Percentiles rank a stretch among this genome's conserved stretches.
Evolutionary conservation across 441 rosid species (phyloP).

Genomic region (Syzygium syzygioides): DNA sequence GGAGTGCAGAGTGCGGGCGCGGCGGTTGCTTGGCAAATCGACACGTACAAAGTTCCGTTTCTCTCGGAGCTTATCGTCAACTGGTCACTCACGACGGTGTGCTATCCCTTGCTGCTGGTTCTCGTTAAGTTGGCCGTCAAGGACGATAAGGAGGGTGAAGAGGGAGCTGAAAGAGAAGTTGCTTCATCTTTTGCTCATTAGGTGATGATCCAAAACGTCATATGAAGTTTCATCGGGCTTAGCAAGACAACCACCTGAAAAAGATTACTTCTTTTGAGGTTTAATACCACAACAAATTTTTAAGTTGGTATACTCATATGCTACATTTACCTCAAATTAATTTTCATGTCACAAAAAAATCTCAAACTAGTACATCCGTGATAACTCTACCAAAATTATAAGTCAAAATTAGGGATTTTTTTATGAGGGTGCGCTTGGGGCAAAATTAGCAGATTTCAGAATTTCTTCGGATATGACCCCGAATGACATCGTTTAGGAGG

Average conservation of each 20-base stretch:
- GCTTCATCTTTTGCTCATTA: background rate
- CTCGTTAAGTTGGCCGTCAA: conserved; percentile 41
- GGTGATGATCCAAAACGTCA: background rate
- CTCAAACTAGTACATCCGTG: background rate
- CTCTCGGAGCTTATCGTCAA: conserved; percentile 32
- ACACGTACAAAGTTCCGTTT: conserved; percentile 30
- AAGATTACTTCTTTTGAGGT: background rate
- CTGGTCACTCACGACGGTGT: conserved; percentile 42
- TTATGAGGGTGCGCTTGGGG: background rate
- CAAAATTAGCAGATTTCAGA: background rate
- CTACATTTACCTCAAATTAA: background rate
- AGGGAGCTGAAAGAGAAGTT: background rate
- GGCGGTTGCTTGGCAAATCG: conserved; percentile 53
- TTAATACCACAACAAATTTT: background rate
- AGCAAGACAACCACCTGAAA: background rate
- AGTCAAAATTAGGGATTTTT: background rate
- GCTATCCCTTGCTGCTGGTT: conserved; percentile 38
- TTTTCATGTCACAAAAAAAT: background rate
- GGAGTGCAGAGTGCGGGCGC: conserved; percentile 55
- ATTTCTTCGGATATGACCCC: background rate
- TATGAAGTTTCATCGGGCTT: background rate
- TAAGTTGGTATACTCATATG: background rate
- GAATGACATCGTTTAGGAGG: fast-evolving
- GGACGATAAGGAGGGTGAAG: conserved; percentile 22
- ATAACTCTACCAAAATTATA: background rate